These are phyloP conservation scores for Wallacemonas rigidus DNA, from an alignment of 208 protist genomes.

Conservation along the genomic window DNA sequence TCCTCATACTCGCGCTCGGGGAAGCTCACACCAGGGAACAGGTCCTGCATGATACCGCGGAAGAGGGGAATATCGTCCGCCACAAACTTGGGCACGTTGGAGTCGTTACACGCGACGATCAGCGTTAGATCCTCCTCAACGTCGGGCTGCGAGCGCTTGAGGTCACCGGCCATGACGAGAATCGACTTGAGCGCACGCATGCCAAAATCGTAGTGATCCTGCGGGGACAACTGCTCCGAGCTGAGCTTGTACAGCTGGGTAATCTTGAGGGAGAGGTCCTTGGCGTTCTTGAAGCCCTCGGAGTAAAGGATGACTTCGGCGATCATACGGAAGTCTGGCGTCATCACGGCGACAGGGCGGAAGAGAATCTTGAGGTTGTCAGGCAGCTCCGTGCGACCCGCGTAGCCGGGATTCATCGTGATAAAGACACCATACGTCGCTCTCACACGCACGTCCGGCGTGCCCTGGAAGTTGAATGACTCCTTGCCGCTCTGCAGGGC, in stretches of 20 bases:
- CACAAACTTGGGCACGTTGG: slow-evolving; percentile 99
- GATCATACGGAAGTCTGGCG: slow-evolving; percentile 98
- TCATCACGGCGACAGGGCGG: slow-evolving; percentile 98
- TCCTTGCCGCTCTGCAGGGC: slow-evolving; percentile 92
- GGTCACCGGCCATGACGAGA: slow-evolving; percentile 97
- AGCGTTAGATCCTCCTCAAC: slow-evolving; percentile 97
- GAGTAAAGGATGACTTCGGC: slow-evolving; percentile 98
- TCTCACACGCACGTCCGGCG: slow-evolving; percentile 93
- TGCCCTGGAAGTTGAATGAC: slow-evolving; percentile 95
- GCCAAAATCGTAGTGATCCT: slow-evolving; percentile 98
- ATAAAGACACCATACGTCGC: slow-evolving; percentile 97
- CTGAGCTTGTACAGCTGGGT: slow-evolving; percentile 98
- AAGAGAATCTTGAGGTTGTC: slow-evolving; percentile 99
- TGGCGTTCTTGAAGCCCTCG: slow-evolving; percentile 96
- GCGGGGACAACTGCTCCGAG: slow-evolving; percentile 97
- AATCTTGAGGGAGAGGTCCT: slow-evolving; percentile 97
- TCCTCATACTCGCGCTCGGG: slow-evolving; percentile 93
- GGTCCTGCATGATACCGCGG: slow-evolving; percentile 97
- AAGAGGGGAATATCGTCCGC: slow-evolving; percentile 98
- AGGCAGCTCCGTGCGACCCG: slow-evolving; percentile 98
- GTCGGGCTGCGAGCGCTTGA: slow-evolving; percentile 96
- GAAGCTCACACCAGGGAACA: slow-evolving; percentile 97
- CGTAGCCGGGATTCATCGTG: slow-evolving; percentile 99
- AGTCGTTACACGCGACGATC: slow-evolving; percentile 97
- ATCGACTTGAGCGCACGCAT: slow-evolving; percentile 99